Evolutionary conservation across 257 asterid genomes (phyloP), one percentile per base, ranked within the genome.

Genomic region (Salvia rosmarinus): DNA sequence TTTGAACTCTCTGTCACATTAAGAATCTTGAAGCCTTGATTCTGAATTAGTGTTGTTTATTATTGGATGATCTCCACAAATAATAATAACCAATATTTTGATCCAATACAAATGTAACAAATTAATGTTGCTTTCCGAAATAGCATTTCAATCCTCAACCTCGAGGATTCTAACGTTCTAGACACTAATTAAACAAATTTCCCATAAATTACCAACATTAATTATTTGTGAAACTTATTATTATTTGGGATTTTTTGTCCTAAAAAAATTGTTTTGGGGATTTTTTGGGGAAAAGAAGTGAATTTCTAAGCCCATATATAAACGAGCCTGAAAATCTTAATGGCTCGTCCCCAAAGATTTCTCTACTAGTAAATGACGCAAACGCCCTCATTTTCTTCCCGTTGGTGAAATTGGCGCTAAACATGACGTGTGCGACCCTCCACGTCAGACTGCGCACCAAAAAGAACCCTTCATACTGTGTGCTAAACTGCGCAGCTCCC

Each of bases 381-480:
- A 68, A 65, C 62, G 71, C 81, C 88, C 83, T 63, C 70, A 51
- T 1, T 23, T 44, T 60, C 51, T 65, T 72, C 81, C 84, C 85
- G 82, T 75, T 77, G 39, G 74, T 9, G 56, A 46, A 78, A 51
- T 51, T 84, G 89, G 97, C 95, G 97, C 95, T 75, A 89, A 85
- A 1, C 62, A 68, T 75, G 79, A 77, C 80, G 7, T 70, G 82
- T 25, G 75, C 78, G n/a, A 6, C 9, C 12, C 7, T 32, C 77
- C 84, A 81, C 84, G 71, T 83, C 89, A 62, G 74, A 47, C 6
- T 75, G 80, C 83, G 82, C 96, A 96, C 95, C 89, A 85, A 75
- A 82, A 83, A 5, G 1, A 30, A 76, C 56, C 78, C 77, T 71
- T 62, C 23, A 39, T 12, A 5, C 62, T 67, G 79, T 64, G 19